Conservation (phyloP, 1,284 basidiomycete species). For the Bondarzewia mesenterica region DNA sequence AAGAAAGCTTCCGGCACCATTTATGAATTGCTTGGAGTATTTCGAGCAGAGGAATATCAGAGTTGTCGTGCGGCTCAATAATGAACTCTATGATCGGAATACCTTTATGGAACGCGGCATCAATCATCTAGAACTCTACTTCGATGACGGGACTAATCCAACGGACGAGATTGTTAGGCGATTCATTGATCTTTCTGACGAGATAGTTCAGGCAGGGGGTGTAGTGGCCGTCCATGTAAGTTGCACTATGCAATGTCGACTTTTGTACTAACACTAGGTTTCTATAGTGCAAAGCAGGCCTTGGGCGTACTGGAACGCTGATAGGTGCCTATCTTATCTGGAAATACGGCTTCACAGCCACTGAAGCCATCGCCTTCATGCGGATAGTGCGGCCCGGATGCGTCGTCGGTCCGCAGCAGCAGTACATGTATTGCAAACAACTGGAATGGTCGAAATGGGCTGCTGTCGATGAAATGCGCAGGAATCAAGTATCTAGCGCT, state of each 20-base stretch:
- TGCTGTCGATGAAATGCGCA: slow-evolving; percentile 67
- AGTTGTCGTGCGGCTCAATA: slow-evolving; percentile 93
- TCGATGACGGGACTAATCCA: slow-evolving; percentile 97
- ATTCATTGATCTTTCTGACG: slow-evolving; percentile 83
- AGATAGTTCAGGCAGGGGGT: slow-evolving; percentile 68
- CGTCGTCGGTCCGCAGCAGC: slow-evolving; percentile 90
- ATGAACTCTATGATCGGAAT: slow-evolving; percentile 84
- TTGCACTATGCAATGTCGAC: slow-evolving; percentile 13
- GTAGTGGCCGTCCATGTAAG: slow-evolving; percentile 85
- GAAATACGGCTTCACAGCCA: slow-evolving; percentile 99
- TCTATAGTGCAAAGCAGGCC: slow-evolving; percentile 83
- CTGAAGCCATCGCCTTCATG: slow-evolving; percentile 98
- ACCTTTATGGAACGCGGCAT: slow-evolving; percentile 86
- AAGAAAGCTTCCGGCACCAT: slow-evolving; percentile 69
- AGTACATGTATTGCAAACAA: slow-evolving; percentile 96
- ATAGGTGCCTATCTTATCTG: slow-evolving; percentile 98
- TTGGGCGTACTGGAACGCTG: slow-evolving; percentile 89
- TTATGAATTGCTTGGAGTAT: slow-evolving; percentile 85
- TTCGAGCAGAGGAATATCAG: slow-evolving; percentile 85
- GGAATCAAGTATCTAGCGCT: slow-evolving; percentile 36
- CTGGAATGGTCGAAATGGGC: slow-evolving; percentile 93
- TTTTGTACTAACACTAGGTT: slow-evolving; percentile 15
- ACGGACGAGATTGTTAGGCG: slow-evolving; percentile 89
- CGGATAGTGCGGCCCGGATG: slow-evolving; percentile 93
- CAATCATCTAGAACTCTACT: slow-evolving; percentile 89